phyloP scores from a whole-genome alignment of 768 basidiomycete species.

The Amanita pseudoporphyria region DNA sequence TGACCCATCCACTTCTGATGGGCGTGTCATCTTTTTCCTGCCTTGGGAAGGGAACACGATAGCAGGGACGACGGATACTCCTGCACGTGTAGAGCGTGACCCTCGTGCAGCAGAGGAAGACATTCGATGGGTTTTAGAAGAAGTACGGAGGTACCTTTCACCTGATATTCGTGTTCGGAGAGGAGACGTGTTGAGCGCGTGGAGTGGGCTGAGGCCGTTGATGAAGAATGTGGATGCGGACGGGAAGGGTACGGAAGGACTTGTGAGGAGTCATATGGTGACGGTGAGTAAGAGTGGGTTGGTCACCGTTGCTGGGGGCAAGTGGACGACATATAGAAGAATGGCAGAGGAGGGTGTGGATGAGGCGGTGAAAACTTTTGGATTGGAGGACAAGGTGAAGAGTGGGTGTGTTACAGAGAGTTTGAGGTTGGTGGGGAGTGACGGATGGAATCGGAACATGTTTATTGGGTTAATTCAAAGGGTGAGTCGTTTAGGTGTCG shows the following conservation, averaged over 20 bases:
- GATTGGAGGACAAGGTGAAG: constrained; percentile 42
- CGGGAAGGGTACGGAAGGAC: constrained; percentile 59
- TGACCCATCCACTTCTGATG: constrained; percentile 92
- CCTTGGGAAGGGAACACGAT: constrained; percentile 99
- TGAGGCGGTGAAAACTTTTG: constrained; percentile 72
- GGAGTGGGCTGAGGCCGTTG: constrained; percentile 87
- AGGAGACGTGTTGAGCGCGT: constrained; percentile 92
- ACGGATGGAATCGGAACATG: constrained; percentile 94
- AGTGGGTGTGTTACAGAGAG: constrained; percentile 70
- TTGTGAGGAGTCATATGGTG: constrained; percentile 93
- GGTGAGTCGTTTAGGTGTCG: constrained; percentile 30
- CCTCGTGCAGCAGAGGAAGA: constrained; percentile 88
- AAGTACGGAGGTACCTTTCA: constrained; percentile 80
- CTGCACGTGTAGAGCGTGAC: constrained; percentile 58
- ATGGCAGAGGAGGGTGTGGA: constrained; percentile 97
- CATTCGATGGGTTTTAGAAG: constrained; percentile 93
- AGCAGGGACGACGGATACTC: constrained; percentile 92
- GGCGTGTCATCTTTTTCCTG: constrained; percentile 97
- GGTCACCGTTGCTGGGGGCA: constrained; percentile 92
- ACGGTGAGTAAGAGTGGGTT: constrained; percentile 73
- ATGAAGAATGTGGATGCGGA: constrained; percentile 46
- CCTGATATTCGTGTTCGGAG: constrained; percentile 91
- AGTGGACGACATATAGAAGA: constrained; percentile 96
- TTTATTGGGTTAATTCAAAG: constrained; percentile 93
- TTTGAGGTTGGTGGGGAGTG: constrained; percentile 81